These are phyloP conservation scores for Grammothele lineata DNA, from an alignment of 768 basidiomycete species.

Conservation along the genomic window DNA sequence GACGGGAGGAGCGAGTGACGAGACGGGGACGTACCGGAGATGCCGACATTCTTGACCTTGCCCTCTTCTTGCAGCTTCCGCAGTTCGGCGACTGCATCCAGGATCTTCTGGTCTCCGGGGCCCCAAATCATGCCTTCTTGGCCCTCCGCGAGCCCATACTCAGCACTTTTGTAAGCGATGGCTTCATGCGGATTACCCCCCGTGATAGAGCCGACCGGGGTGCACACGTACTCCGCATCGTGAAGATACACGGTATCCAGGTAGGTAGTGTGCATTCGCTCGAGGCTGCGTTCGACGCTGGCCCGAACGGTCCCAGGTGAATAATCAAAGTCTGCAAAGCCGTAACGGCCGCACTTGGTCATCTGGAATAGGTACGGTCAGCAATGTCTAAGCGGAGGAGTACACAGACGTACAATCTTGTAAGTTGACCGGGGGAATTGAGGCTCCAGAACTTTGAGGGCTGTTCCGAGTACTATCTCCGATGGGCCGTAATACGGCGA, in stretches of 20 bases:
- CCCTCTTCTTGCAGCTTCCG: conserved; percentile 70
- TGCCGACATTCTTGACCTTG: conserved; percentile 67
- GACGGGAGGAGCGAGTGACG: not conserved
- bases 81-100: conserved; percentile 65
- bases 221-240: conserved; percentile 76
- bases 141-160: conserved; percentile 62
- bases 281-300: conserved; percentile 62
- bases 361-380: conserved; percentile 47
- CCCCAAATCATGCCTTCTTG: conserved; percentile 56
- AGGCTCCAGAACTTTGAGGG: conserved; percentile 49
- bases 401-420: conserved; percentile 47
- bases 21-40: conserved; percentile 55
- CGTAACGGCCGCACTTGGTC: conserved; percentile 85
- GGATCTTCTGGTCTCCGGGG: conserved; percentile 66
- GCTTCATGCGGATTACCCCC: conserved; percentile 57
- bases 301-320: conserved; percentile 58
- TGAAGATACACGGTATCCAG: conserved; percentile 81
- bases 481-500: conserved; percentile 78
- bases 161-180: conserved; percentile 45
- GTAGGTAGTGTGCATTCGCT: conserved; percentile 69
- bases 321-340: conserved; percentile 66
- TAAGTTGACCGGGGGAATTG: conserved; percentile 81
- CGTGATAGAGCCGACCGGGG: conserved; percentile 41
- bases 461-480: conserved; percentile 70
- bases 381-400: not conserved